phyloP scores from a whole-genome alignment of 257 asterid genomes.

The Plectranthus barbatus region DNA sequence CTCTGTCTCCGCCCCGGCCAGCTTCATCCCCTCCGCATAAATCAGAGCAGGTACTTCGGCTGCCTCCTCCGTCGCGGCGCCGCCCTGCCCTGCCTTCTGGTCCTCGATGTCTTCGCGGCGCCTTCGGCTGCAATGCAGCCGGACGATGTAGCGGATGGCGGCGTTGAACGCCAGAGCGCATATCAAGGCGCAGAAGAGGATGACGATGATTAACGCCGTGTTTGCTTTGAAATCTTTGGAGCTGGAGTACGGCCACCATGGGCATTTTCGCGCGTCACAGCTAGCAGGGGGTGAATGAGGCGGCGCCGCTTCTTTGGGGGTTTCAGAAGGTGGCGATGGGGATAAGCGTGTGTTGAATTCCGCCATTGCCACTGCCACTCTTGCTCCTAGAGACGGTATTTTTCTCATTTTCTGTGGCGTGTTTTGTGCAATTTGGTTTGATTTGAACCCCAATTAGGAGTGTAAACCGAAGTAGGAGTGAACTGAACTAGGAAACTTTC shows the following conservation, averaged over 20 bases:
- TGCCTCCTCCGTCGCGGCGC: slow-evolving; percentile 11
- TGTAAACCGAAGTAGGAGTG: neutral
- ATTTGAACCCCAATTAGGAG: neutral
- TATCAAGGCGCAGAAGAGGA: slow-evolving; percentile 34
- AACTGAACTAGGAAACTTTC: neutral
- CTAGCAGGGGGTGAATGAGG: slow-evolving; percentile 21
- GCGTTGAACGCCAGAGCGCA: slow-evolving; percentile 40
- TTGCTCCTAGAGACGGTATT: slow-evolving; percentile 11
- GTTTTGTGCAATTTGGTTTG: neutral
- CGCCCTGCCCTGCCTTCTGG: slow-evolving; percentile 10
- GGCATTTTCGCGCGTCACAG: slow-evolving; percentile 40
- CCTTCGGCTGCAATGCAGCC: slow-evolving; percentile 24
- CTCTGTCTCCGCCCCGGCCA: slow-evolving; percentile 38
- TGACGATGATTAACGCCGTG: slow-evolving; percentile 42
- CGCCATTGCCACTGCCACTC: slow-evolving; percentile 20
- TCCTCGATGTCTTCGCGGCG: neutral
- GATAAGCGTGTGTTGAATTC: slow-evolving; percentile 24
- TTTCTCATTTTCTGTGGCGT: slow-evolving; percentile 20
- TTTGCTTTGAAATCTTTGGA: slow-evolving; percentile 49
- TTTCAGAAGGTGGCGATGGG: slow-evolving; percentile 18
- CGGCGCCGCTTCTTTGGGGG: slow-evolving; percentile 13
- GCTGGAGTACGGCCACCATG: slow-evolving; percentile 63
- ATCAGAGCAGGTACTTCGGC: slow-evolving; percentile 14
- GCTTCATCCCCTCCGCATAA: slow-evolving; percentile 34
- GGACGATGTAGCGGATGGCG: slow-evolving; percentile 31